Evolutionary conservation across 2,329 filamentous ascomycete genomes (phyloP).

Genomic region (Phaeosphaeriaceae sp.): DNA sequence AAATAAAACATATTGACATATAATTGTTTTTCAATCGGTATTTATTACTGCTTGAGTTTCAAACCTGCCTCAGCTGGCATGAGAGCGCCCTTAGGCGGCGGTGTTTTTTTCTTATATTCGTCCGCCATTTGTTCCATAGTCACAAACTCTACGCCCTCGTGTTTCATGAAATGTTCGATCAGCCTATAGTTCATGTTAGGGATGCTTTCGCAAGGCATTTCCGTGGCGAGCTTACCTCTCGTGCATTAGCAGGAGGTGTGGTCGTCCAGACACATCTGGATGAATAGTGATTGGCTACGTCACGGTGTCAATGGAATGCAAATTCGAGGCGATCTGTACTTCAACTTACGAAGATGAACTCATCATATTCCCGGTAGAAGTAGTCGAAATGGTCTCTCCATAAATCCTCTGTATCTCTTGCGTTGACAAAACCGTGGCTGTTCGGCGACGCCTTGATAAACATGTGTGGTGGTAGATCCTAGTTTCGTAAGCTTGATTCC

Average conservation of each 20-base stretch:
- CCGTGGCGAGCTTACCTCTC: conserved; percentile 59
- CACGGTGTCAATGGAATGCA: not conserved
- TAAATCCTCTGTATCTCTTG: conserved; percentile 66
- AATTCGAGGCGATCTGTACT: conserved; percentile 52
- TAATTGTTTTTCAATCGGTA: too few species aligned
- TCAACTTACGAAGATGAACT: conserved; percentile 67
- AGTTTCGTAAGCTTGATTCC: too few species aligned
- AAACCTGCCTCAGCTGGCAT: conserved; percentile 65
- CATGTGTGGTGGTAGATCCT: conserved; percentile 66
- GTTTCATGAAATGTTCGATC: conserved; percentile 72
- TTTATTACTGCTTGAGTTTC: conserved; percentile 54
- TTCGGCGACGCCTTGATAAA: conserved; percentile 72
- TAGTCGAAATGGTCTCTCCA: conserved; percentile 74
- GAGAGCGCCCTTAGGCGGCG: conserved; percentile 62
- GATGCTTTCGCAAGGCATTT: not conserved
- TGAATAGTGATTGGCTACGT: conserved; percentile 72
- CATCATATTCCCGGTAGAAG: conserved; percentile 77
- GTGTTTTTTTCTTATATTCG: conserved; percentile 73
- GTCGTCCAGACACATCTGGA: conserved; percentile 69
- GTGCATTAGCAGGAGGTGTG: conserved; percentile 75
- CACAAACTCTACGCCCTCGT: conserved; percentile 69
- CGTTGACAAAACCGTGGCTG: conserved; percentile 65
- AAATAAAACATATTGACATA: too few species aligned
- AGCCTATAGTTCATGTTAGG: conserved; percentile 46
- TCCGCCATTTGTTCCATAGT: conserved; percentile 75